Base-by-base conservation (phyloP, 1,284 basidiomycete genomes). In the Irpex rosettiformis region DNA sequence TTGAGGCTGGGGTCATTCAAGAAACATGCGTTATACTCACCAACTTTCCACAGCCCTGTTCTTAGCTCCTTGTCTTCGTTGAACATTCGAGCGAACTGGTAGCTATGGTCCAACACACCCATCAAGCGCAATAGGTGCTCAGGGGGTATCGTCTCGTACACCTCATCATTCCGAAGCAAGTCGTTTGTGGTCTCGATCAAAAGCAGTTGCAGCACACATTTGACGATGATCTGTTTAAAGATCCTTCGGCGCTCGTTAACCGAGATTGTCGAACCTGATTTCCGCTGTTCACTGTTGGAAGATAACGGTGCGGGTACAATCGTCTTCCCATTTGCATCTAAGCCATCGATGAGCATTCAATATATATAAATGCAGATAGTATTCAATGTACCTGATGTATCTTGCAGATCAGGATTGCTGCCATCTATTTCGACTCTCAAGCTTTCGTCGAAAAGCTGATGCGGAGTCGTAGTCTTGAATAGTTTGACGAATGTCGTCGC, bases 221-320 rank as follows among this genome's bases (percentile, higher is more conserved):
- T 99, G 67, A 99, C 95, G 65, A 99, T 99, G 73, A 99, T 98
- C 74, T 99, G 96, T 72, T 96, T 94, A 85, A 99, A 99, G 56
- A 94, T 88, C 37, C 92, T 85, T 22, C 94, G 88, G 58, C 97
- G 87, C 66, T 94, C 93, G 59, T 75, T 77, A 33, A 85, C 74
- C 7, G 87, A 83, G 25, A 84, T 75, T 57, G 79, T 78, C 10
- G 72, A 66, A 58, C 80, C 80, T 16, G 73, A 62, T 57, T 75
- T 77, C 10, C 74, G 75, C 60, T 76, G 78, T 55, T 87, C 87
- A 61, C 73, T 79, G 51, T 79, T 78, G 8, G 89, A 86, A 16
- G 87, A 87, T 47, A 93, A 78, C 5, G 90, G 92, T 10, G 89
- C 90, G 18, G 91, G 91, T n/a, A 93, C 69, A 59, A 94, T 87